Base-by-base conservation (phyloP, 805 yeast genomes). In the Saccharomycopsis fermentans region DNA sequence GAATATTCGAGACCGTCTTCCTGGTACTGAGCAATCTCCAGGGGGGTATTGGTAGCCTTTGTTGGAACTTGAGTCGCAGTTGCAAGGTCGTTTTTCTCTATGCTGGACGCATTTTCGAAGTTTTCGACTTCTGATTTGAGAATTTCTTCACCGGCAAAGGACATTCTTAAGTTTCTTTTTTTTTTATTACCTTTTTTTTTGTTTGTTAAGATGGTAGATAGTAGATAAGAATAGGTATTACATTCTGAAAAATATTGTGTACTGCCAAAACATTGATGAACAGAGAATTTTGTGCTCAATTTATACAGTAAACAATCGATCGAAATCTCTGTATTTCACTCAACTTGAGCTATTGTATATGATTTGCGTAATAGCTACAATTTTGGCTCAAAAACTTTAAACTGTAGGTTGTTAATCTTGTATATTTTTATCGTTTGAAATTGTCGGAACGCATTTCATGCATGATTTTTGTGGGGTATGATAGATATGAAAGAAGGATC, bases 1-100 rank as follows among this genome's bases (percentile, higher is more conserved):
- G 81, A 74, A 21, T 57, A 60, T 19, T 57, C 58, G n/a, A 58
- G 34, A 9, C 37, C 36, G 9, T 17, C 48, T 16, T 57, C 60
- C 27, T 57, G 56, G 19, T 24, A 58, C 19, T 55, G 50, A 9
- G 58, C 60, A 24, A 57, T 60, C 12, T 56, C 60, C 27, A 19
- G 27, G 5, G 50, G 50, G 1, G 50, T 43, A 21, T 43, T 43
- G 2, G 50, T 43, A 1, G 12, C 50, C 4, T 43, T 24, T 6
- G 50, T 43, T 19, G 50, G 50, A 27, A 11, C 4, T 24, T 35
- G 27, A 17, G 39, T 32, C 6, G 36, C 35, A 2, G 54, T n/a
- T 34, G 27, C 36, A 11, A 51, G 37, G 1, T 51, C 54, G 3
- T 51, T 51, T n/a, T 51, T 51, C 17, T 51, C 54, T 19, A 51